These are phyloP conservation scores for Auricularia sp. DNA, from an alignment of 768 basidiomycete species.

Conservation along the genomic window DNA sequence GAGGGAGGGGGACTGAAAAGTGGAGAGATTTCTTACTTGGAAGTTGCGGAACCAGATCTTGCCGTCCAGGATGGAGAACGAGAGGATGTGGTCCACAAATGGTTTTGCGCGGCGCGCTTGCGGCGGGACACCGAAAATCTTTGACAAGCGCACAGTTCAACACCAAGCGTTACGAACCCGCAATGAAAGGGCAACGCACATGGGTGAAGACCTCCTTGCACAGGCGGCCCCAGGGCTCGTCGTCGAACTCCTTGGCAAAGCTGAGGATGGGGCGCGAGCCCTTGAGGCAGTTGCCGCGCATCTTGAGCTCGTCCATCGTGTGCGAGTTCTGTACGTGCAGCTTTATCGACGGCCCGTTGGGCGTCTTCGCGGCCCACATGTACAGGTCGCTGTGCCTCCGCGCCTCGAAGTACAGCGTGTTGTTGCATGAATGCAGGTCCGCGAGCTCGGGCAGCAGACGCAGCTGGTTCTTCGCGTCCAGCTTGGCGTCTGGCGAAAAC, in stretches of 20 bases:
- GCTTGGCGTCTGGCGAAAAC: conserved; percentile 67
- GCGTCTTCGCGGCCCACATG: conserved; percentile 92
- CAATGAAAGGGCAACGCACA: conserved; percentile 34
- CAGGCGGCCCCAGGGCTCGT: conserved; percentile 74
- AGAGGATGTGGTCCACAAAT: conserved; percentile 95
- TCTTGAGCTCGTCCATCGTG: conserved; percentile 99
- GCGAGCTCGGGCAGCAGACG: conserved; percentile 90
- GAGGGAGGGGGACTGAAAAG: no score
- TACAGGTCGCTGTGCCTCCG: conserved; percentile 93
- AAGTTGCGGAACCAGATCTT: conserved; percentile 99
- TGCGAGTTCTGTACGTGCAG: conserved; percentile 97
- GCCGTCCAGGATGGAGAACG: conserved; percentile 88
- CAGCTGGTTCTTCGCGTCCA: conserved; percentile 92
- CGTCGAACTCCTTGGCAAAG: conserved; percentile 86
- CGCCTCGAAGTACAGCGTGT: conserved; percentile 94
- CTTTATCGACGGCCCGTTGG: conserved; percentile 95
- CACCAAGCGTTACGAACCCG: not conserved
- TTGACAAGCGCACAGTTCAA: conserved; percentile 3
- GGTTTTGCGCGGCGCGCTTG: conserved; percentile 88
- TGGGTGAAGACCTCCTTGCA: conserved; percentile 93
- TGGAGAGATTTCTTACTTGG: no score
- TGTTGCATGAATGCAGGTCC: conserved; percentile 96
- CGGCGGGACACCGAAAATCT: conserved; percentile 95
- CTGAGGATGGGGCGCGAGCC: conserved; percentile 86
- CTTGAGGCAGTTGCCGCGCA: conserved; percentile 98